These are phyloP conservation scores for Pythium guiyangense DNA, from an alignment of 352 stramenopile species.

Conservation along the genomic window DNA sequence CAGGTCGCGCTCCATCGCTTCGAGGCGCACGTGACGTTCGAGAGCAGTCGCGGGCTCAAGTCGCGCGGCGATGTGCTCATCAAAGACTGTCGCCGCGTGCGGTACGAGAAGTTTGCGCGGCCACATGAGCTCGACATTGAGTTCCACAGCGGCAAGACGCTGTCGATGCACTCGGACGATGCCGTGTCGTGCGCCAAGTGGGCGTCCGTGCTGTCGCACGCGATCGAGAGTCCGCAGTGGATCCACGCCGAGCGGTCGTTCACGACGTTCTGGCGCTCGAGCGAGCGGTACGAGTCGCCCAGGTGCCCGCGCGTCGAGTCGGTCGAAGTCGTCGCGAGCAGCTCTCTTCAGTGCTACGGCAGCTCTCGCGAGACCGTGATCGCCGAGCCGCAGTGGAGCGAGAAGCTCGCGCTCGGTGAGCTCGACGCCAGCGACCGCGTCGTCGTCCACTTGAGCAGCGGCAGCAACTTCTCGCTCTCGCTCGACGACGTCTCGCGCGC, in stretches of 20 bases:
- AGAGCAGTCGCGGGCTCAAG: conserved; percentile 16
- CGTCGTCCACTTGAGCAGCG: conserved; percentile 20
- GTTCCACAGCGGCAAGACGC: conserved; percentile 24
- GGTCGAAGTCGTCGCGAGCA: conserved; percentile 5
- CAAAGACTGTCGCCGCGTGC: conserved; percentile 23
- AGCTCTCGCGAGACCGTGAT: background rate
- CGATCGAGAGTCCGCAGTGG: conserved; percentile 38
- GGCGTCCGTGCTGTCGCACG: conserved; percentile 29
- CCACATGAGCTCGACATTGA: conserved; percentile 35
- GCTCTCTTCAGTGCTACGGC: background rate
- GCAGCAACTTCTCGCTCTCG: conserved; percentile 24
- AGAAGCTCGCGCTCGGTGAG: conserved; percentile 25
- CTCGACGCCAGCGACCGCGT: conserved; percentile 15
- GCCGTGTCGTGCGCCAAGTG: conserved; percentile 32
- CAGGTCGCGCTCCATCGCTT: conserved; percentile 39
- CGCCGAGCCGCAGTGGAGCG: conserved; percentile 20
- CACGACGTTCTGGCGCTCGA: conserved; percentile 33
- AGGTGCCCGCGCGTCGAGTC: conserved; percentile 23
- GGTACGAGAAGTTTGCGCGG: conserved; percentile 32
- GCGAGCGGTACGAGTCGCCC: conserved; percentile 23
- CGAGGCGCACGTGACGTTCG: conserved; percentile 18
- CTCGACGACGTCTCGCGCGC: conserved; percentile 28
- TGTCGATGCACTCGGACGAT: conserved; percentile 23
- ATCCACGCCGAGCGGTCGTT: conserved; percentile 24
- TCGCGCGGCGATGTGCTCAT: conserved; percentile 22